Percentiles rank a stretch among this genome's conserved stretches.
Evolutionary conservation across 176 grass and related monocot species (phyloP).

Genomic region (Aegilops umbellulata): DNA sequence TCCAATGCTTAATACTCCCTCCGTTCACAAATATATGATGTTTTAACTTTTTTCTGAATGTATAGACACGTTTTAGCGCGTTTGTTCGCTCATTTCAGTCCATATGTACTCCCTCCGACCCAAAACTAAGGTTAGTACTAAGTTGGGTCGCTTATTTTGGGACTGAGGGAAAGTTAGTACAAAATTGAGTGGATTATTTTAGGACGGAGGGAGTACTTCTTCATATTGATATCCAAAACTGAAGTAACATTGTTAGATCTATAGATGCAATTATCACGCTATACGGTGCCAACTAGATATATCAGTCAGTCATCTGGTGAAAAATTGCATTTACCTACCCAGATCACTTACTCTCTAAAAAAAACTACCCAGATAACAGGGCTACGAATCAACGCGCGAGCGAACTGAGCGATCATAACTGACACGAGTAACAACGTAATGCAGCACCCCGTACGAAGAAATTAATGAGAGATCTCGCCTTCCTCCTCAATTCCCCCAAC

Average conservation of each 20-base stretch:
- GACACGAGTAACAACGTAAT: not conserved
- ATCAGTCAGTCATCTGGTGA: conserved; percentile 16
- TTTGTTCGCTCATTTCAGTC: no score
- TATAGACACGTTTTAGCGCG: no score
- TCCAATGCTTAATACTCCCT: not conserved
- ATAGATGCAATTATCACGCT: not conserved
- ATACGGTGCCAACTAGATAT: not conserved
- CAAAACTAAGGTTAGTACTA: no score
- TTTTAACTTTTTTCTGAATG: no score
- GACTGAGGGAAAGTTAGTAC: no score
- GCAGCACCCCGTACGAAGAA: not conserved
- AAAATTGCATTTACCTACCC: not conserved
- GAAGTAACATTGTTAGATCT: not conserved
- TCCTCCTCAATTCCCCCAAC: not conserved
- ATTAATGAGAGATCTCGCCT: not conserved
- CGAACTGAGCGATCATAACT: not conserved
- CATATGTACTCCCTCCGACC: no score
- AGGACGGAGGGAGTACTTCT: no score
- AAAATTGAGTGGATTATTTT: no score
- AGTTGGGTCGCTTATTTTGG: no score
- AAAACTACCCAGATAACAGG: not conserved
- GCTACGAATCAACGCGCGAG: not conserved
- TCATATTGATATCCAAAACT: not conserved
- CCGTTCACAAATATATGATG: no score
- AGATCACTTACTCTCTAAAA: not conserved